Base-by-base conservation (phyloP, 768 basidiomycete species). In the Daedaleopsis nitida region DNA sequence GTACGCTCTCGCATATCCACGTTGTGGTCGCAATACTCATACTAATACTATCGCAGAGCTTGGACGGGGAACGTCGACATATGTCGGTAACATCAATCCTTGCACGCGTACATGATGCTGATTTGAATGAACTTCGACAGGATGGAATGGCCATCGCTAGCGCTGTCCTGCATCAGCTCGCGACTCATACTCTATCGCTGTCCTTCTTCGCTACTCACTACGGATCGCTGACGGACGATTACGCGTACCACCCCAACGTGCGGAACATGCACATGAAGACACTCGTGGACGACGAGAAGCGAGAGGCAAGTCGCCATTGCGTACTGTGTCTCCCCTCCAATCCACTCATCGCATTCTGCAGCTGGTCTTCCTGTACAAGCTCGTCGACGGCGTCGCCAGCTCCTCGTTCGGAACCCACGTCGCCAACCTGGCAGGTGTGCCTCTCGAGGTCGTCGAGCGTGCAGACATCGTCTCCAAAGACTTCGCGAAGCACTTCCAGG, bases 121-220 rank as follows among this genome's bases (percentile, higher is more conserved):
- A 57, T 4, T 12, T 55, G 51, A 16, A n/a, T n/a, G 27, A 3
- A 32, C 7, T 32, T 42, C 39, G 60, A 6, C 74, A 94, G 86
- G 97, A 99, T 73, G 97, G 96, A n/a, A 94, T 98, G 93, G 94
- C 95, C 8, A 98, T 98, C 66, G 96, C 97, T 48, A 92, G 90
- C 57, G 39, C 39, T 42, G 97, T 98, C 14, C 74, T 98, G 19
- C 97, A 99, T 72, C 87, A 96, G 70, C 83, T 99, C 16, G 94
- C 97, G 1, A 97, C 96, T 0, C 92, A 93, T 68, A 95, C 93
- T 0, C 78, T 97, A 5, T 89, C 96, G 12, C 77, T 98, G 27
- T 89, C 92, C 1, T 97, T 98, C 80, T 99, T 99, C 69, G 96
- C 97, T 38, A 99, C 97, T 0, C 97, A 99, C 74, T 99, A 98